A percentile compares a stretch with the other conserved stretches of the same genome.
Conservation (phyloP, 2,329 filamentous ascomycete species). For the Botrytis elliptica region DNA sequence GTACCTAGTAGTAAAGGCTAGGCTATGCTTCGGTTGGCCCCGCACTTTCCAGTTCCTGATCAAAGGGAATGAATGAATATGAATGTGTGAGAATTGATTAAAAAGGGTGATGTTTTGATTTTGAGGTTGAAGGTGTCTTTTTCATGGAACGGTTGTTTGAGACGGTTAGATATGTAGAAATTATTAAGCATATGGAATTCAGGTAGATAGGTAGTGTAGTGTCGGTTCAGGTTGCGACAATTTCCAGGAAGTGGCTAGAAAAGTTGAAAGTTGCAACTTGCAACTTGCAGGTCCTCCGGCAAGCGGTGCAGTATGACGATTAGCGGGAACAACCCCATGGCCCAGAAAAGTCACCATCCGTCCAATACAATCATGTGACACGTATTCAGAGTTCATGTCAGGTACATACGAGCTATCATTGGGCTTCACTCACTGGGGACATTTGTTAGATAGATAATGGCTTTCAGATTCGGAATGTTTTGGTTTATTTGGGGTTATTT, state of each 20-base stretch:
- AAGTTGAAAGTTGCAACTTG: not conserved
- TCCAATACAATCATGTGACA: slow-evolving; percentile 3
- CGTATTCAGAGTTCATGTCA: not conserved
- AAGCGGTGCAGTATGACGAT: slow-evolving; percentile 5
- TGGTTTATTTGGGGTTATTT: not conserved
- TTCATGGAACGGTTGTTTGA: not conserved
- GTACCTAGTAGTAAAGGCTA: not conserved
- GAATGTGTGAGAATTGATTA: not conserved
- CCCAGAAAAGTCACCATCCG: not conserved
- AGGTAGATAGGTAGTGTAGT: not conserved
- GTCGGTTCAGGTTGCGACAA: not conserved
- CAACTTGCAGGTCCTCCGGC: slow-evolving; percentile 8
- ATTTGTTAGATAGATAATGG: not conserved
- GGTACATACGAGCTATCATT: slow-evolving; percentile 11
- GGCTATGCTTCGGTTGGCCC: slow-evolving; percentile 14
- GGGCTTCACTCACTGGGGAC: not conserved
- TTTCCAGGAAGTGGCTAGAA: not conserved
- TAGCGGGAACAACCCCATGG: slow-evolving; percentile 2
- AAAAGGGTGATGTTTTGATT: not conserved
- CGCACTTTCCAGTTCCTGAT: slow-evolving; percentile 12
- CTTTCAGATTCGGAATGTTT: not conserved
- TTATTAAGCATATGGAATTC: slow-evolving; percentile 2
- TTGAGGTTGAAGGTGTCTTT: not conserved
- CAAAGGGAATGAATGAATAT: not conserved
- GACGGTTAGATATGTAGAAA: not conserved